Percentiles rank a stretch among this genome's conserved stretches.
Conservation (phyloP, 2,329 filamentous ascomycete species). For the Chaetomiaceae sp. region DNA sequence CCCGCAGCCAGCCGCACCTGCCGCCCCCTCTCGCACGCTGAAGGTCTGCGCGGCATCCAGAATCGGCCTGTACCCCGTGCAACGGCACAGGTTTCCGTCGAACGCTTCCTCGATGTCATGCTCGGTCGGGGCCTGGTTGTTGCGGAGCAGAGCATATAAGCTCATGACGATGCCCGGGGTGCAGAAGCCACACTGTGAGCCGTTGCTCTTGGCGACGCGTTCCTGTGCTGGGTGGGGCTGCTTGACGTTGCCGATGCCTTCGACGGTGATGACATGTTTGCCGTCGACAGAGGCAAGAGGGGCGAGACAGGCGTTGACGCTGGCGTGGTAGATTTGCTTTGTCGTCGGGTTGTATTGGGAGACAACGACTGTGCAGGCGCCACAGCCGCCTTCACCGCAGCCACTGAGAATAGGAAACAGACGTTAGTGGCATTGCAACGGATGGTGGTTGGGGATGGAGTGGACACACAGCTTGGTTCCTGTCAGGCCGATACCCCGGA, state of each 20-base stretch:
- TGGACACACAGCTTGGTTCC: constrained; percentile 74
- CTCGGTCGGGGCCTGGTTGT: constrained; percentile 70
- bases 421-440: background rate
- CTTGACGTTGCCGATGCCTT: constrained; percentile 87
- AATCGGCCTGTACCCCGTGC: constrained; percentile 92
- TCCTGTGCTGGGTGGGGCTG: constrained; percentile 86
- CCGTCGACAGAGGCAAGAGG: constrained; percentile 90
- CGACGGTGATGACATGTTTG: constrained; percentile 96
- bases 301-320: constrained; percentile 91
- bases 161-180: constrained; percentile 98
- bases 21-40: constrained; percentile 43
- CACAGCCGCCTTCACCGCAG: constrained; percentile 93
- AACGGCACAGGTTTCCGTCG: constrained; percentile 92
- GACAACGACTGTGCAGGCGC: constrained; percentile 91
- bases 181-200: constrained; percentile 91
- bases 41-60: constrained; percentile 92
- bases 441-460: background rate
- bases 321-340: constrained; percentile 89
- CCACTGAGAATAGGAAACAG: constrained; percentile 53
- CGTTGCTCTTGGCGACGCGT: constrained; percentile 83
- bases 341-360: constrained; percentile 93
- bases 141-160: constrained; percentile 85
- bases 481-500: constrained; percentile 86
- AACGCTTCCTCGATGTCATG: constrained; percentile 93
- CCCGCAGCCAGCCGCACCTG: constrained; percentile 56